Base-by-base conservation (phyloP, 352 stramenopile genomes). In the Aphanomyces cochlioides region DNA sequence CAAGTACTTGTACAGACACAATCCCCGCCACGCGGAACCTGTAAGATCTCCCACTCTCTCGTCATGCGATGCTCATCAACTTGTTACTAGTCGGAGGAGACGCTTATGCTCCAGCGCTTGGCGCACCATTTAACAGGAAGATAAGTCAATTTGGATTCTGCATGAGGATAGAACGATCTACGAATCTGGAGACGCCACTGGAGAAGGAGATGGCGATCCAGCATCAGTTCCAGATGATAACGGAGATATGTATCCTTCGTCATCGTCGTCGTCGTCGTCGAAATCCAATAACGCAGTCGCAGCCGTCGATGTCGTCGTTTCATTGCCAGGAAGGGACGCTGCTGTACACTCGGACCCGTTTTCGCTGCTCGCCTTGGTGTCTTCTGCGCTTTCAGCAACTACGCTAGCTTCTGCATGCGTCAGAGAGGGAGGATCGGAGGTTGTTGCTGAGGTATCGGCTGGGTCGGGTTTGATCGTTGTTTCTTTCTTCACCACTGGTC, bases 1-100 rank as follows among this genome's bases (percentile, higher is more conserved):
- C 54, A 81, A 78, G 37, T 91, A 81, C 70, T 73, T 93, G 40
- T 72, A 88, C 45, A 80, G 85, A 13, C 79, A 87, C 37, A 92
- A 92, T 54, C 80, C 82, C n/a, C 74, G 76, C 21, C 77, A 89
- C 48, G 66, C 60, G 3, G 71, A 89, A 53, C 75, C 75, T 17
- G 85, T 90, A 73, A 5, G 82, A 77, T 28, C 43, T 61, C 56
- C 50, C 12, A 21, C 13, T 53, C 21, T 66, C 5, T n/a, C 39
- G 10, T 17, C 8, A 34, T 19, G 47, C n/a, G 47, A 1, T 7
- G 28, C 28, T 53, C 37, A 10, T 60, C n/a, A 12, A 7, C 7
- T 15, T 5, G 12, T 40, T 12, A 3, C n/a, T 69, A 69, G 63
- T 41, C 63, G 47, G 63, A 69, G 5, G 63, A 69, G 37, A 69